Evolutionary conservation across 768 basidiomycete species (phyloP).

Genomic region (Russula compacta): DNA sequence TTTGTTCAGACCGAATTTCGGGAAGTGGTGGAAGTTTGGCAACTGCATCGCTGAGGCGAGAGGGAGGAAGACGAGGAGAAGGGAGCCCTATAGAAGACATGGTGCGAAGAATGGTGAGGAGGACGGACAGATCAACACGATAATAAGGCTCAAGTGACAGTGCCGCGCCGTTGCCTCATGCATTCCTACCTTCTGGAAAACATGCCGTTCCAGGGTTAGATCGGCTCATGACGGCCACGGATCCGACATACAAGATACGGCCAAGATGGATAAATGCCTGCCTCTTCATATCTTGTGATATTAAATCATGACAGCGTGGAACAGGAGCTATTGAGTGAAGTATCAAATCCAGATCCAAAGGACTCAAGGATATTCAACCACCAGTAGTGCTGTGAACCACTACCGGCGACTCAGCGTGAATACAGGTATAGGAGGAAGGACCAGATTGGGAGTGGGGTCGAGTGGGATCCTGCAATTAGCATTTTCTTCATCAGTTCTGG

Average conservation of each 20-base stretch:
- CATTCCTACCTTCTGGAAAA: not conserved
- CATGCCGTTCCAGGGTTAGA: not conserved
- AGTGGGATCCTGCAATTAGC: no score
- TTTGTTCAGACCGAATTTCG: not conserved
- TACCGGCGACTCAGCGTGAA: not conserved
- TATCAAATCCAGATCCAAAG: not conserved
- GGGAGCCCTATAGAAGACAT: not conserved
- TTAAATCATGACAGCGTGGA: not conserved
- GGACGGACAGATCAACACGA: not conserved
- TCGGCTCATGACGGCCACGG: not conserved
- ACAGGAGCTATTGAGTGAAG: not conserved
- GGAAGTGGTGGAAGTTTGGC: not conserved
- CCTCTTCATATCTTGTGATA: not conserved
- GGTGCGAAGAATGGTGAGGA: not conserved
- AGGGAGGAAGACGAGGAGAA: not conserved
- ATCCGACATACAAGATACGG: not conserved
- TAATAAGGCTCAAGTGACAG: not conserved
- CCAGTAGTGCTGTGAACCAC: not conserved
- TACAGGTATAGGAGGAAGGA: not conserved
- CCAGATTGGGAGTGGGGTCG: no score
- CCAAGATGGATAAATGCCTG: not conserved
- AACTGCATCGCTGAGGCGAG: no score
- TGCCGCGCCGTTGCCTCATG: not conserved
- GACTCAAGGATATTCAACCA: not conserved
- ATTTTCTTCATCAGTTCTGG: not conserved